Conservation (phyloP, 768 basidiomycete genomes). For the Russula olivacea region DNA sequence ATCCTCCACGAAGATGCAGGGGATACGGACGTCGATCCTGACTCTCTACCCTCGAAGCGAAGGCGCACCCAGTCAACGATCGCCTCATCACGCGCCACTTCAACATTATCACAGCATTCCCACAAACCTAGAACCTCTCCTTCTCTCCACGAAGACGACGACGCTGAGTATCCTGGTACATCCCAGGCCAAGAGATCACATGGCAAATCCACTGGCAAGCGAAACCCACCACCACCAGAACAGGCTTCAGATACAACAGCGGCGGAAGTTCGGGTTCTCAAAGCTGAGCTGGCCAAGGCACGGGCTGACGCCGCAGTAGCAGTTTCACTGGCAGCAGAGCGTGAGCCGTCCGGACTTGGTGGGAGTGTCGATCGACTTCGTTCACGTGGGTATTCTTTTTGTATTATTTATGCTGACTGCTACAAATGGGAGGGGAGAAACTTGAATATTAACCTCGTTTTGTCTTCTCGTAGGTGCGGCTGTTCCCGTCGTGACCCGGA, state of each 20-base stretch:
- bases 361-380: conserved; percentile 12
- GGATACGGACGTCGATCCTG: background rate
- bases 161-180: too few species aligned
- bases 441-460: background rate
- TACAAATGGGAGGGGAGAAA: background rate
- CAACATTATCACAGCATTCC: background rate
- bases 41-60: background rate
- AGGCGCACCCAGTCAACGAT: background rate
- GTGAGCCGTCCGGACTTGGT: conserved; percentile 5
- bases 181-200: background rate
- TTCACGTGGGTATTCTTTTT: conserved; percentile 5
- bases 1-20: background rate
- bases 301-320: conserved; percentile 8
- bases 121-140: background rate
- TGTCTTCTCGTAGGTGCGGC: background rate
- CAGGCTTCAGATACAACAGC: background rate
- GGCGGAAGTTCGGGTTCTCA: conserved; percentile 10
- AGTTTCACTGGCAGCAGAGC: conserved; percentile 10
- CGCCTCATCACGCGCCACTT: background rate
- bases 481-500: background rate
- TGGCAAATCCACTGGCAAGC: background rate
- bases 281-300: conserved; percentile 11
- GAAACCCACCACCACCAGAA: background rate
- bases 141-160: background rate
- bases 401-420: too few species aligned